phyloP scores from a whole-genome alignment of 2,329 filamentous ascomycete genomes.

The Escovopsis sp. region DNA sequence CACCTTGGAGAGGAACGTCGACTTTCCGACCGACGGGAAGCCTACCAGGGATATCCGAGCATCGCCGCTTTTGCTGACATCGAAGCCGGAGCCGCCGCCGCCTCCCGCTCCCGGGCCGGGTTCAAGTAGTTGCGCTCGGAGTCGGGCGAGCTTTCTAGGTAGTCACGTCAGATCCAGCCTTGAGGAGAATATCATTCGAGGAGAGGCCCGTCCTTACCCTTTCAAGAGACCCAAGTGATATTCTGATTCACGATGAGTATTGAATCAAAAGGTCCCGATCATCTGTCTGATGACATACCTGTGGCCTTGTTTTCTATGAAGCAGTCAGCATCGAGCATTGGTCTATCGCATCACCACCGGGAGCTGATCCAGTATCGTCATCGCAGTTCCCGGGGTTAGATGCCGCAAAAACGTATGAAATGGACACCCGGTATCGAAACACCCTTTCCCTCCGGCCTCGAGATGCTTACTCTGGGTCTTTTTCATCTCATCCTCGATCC shows the following conservation, averaged over 20 bases:
- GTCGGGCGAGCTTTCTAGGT: conserved; percentile 77
- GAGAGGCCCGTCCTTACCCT: conserved; percentile 47
- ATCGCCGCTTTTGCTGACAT: conserved; percentile 92
- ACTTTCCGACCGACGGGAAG: conserved; percentile 98
- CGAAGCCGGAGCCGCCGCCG: conserved; percentile 71
- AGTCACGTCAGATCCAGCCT: conserved; percentile 6
- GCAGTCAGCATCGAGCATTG: conserved; percentile 13
- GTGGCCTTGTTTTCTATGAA: conserved; percentile 90
- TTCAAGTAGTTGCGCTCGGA: conserved; percentile 87
- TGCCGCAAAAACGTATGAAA: too few species aligned
- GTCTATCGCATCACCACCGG: too few species aligned
- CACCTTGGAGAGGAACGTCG: conserved; percentile 96
- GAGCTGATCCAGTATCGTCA: too few species aligned
- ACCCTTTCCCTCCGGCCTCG: neutral
- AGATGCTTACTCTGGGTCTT: conserved; percentile 77
- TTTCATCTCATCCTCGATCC: conserved; percentile 99
- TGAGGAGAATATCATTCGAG: neutral
- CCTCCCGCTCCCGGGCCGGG: conserved; percentile 66
- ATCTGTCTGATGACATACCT: conserved; percentile 41
- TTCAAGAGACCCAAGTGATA: conserved; percentile 96
- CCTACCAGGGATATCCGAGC: conserved; percentile 93
- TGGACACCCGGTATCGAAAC: too few species aligned
- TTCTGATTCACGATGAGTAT: conserved; percentile 39
- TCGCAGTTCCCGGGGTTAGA: too few species aligned
- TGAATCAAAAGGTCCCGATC: neutral